A percentile compares a stretch with the other conserved stretches of the same genome.
Evolutionary conservation across 2,329 filamentous ascomycete genomes (phyloP).

Genomic region (Trichophyton rubrum): DNA sequence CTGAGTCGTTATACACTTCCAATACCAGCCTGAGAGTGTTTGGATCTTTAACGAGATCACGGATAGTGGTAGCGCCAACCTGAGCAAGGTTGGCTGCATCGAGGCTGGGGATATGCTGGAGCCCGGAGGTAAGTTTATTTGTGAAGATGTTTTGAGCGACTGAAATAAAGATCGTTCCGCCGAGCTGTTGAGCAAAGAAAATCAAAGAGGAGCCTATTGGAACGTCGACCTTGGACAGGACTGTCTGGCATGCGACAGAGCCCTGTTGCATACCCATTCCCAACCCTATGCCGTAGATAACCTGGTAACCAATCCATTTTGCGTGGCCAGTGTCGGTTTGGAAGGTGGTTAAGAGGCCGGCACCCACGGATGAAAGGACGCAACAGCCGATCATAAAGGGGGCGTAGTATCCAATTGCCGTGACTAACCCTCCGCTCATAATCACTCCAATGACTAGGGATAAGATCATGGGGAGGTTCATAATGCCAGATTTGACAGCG

Average conservation of each 20-base stretch:
- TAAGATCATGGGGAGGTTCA: slow-evolving; percentile 27
- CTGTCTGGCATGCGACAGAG: slow-evolving; percentile 14
- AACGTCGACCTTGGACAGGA: slow-evolving; percentile 12
- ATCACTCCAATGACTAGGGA: slow-evolving; percentile 17
- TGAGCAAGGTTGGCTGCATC: slow-evolving; percentile 20
- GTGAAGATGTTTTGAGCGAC: slow-evolving; percentile 16
- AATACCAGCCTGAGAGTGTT: slow-evolving; percentile 20
- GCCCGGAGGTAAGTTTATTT: slow-evolving; percentile 10
- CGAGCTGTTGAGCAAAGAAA: slow-evolving; percentile 14
- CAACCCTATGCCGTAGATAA: slow-evolving; percentile 16
- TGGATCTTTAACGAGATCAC: slow-evolving; percentile 17
- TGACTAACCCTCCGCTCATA: slow-evolving; percentile 5
- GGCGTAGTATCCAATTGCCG: slow-evolving; percentile 14
- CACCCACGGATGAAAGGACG: slow-evolving; percentile 17
- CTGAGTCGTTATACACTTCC: slow-evolving; percentile 26
- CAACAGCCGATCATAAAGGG: slow-evolving; percentile 15
- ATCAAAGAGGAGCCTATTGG: slow-evolving; percentile 15
- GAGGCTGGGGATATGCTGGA: slow-evolving; percentile 16
- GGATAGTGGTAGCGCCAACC: slow-evolving; percentile 29
- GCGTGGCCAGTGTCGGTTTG: slow-evolving; percentile 12
- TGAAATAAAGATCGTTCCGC: slow-evolving; percentile 16
- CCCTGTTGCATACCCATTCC: slow-evolving; percentile 15
- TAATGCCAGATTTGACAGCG: slow-evolving; percentile 24
- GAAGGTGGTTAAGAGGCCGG: slow-evolving; percentile 21
- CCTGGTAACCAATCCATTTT: slow-evolving; percentile 18